Conservation (phyloP, 148 eudicot genomes). For the Arbutus unedo region DNA sequence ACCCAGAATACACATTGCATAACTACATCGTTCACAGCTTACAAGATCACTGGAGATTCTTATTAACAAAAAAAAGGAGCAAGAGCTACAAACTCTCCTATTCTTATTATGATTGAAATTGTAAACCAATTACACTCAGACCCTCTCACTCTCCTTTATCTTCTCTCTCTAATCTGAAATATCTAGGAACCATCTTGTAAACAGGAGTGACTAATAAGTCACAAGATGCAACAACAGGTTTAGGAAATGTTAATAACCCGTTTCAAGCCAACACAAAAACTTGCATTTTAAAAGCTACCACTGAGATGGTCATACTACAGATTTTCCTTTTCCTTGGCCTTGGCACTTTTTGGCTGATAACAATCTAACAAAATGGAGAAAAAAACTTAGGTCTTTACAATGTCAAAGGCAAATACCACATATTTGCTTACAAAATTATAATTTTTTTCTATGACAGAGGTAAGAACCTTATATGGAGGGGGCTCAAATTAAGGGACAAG, state of each 20-base stretch:
- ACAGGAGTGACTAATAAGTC: background rate
- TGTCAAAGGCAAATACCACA: background rate
- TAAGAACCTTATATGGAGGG: background rate
- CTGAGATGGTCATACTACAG: background rate
- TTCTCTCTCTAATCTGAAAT: background rate
- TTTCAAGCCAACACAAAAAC: background rate
- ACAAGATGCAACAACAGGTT: background rate
- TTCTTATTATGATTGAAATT: background rate
- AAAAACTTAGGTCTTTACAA: background rate
- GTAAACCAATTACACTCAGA: background rate
- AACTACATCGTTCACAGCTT: background rate
- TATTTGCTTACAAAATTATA: background rate
- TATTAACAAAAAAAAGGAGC: background rate
- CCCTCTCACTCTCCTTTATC: background rate
- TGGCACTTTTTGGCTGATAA: background rate
- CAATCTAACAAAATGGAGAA: background rate
- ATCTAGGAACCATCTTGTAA: background rate
- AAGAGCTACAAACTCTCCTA: background rate
- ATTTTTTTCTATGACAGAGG: background rate
- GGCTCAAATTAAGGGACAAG: background rate
- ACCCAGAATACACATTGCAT: background rate
- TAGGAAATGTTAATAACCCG: conserved; percentile 5
- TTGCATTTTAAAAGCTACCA: background rate
- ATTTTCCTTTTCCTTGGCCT: background rate
- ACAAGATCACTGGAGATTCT: background rate